Base-by-base conservation (phyloP, 2,329 filamentous ascomycete species). In the Chlorencoelia australis region DNA sequence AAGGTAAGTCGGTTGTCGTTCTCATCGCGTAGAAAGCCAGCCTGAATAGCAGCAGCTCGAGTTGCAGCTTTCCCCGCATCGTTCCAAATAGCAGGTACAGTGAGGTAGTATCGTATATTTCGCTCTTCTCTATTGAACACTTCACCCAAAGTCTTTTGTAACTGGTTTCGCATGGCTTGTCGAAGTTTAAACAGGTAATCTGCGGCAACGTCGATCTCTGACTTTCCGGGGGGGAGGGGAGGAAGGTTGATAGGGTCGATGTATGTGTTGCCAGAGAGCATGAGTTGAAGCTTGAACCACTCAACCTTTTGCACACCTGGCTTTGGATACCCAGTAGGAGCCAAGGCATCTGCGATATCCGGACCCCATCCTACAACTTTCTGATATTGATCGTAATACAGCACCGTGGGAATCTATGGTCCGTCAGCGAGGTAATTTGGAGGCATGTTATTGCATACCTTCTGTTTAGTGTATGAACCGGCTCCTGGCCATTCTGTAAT, bases 341-440 rank as follows among this genome's bases (percentile, higher is more conserved):
- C 89, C 47, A 96, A 74, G 46, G 91, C 91, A 64, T 96, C 89
- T 43, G 91, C 86, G 53, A 96, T 96, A 68, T 98, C 91, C 39
- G 89, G 88, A 44, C 91, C 91, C 91, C 91, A 98, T 52, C 91
- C 91, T n/a, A 96, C 91, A 32, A 98, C 91, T 63, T 96, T 95
- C 58, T 98, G 91, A 62, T 95, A 94, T 64, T 96, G 89, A 59
- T 98, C 91, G 59, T 98, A 98, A 68, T 98, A 98, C 43, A 98
- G 75, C n/a, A 98, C 91, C 10, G 91, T 96, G 11, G 91, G 91
- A 52, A 98, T 96, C 91, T 94, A 55, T 16, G 22, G 13, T n/a
- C n/a, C n/a, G n/a, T n/a, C n/a, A n/a, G n/a, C n/a, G n/a, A n/a
- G n/a, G n/a, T n/a, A n/a, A n/a, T n/a, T n/a, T n/a, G n/a, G n/a